Evolutionary conservation across 1,284 basidiomycete species (phyloP), one percentile per base, ranked within the genome.

Genomic region (Ustilago hordei): DNA sequence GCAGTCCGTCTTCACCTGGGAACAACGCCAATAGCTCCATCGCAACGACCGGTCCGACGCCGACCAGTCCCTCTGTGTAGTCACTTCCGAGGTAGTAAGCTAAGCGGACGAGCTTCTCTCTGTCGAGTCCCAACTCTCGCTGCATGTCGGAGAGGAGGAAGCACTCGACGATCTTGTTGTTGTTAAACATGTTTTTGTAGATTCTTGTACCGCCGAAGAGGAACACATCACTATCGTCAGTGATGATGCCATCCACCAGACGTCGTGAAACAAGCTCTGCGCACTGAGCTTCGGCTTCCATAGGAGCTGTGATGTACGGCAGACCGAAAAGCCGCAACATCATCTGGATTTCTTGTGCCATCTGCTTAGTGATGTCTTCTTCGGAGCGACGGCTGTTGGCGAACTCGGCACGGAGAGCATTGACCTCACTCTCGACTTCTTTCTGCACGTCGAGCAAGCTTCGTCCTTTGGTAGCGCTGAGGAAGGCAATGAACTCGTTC

Each of bases 151-250:
- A 88, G 7, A 92, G 88, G 39, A 97, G 88, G 88, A 97, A 99
- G 84, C 95, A 95, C 87, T 99, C 96, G 66, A 98, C 96, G 9
- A 94, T 97, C 89, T 98, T 98, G 69, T 93, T 93, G 87, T 98
- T 95, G 87, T 98, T 98, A 89, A 99, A 99, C 93, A 99, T 97
- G 87, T 99, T 98, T 87, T 97, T 97, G 89, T 93, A 98, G 50
- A 99, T 94, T 34, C 94, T 91, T 68, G 90, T 88, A 17, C 93
- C 96, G 36, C 97, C 96, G 80, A 99, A 99, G 53, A 99, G 91
- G 87, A 99, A 99, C 39, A 99, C 95, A 83, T 99, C 97, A 17
- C 95, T 97, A 87, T 99, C 97, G 87, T 99, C 97, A 0, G 97
- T 99, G 86, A 99, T 99, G 77, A 99, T 93, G 0, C 97, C 97